phyloP scores from a whole-genome alignment of 2,329 filamentous ascomycete species.

The Fusarium tjaetaba region DNA sequence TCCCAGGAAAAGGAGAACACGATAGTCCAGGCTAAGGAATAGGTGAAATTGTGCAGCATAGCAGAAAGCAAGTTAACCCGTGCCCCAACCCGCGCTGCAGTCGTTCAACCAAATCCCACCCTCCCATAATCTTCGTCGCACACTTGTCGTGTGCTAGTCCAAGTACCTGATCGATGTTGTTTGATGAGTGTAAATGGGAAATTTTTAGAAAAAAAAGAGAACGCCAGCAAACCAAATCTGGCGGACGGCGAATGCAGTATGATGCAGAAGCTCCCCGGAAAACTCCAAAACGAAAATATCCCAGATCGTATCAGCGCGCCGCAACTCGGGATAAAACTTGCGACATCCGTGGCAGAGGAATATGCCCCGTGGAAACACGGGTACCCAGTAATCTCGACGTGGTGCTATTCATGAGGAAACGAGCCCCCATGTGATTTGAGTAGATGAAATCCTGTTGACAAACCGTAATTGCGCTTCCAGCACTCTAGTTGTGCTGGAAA shows the following conservation, averaged over 20 bases:
- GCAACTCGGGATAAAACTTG: conserved; percentile 20
- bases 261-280: conserved; percentile 34
- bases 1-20: conserved; percentile 18
- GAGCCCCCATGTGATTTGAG: conserved; percentile 19
- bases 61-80: conserved; percentile 45
- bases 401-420: conserved; percentile 3
- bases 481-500: conserved; percentile 62
- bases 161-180: conserved; percentile 31
- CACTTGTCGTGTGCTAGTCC: conserved; percentile 23
- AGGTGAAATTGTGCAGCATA: conserved; percentile 45
- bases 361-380: not conserved
- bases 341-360: conserved; percentile 16
- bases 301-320: conserved; percentile 28
- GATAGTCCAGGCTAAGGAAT: conserved; percentile 32
- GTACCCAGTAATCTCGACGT: conserved; percentile 13
- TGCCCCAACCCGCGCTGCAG: conserved; percentile 42
- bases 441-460: conserved; percentile 20
- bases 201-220: conserved; percentile 20
- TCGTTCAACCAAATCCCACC: conserved; percentile 37
- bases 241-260: conserved; percentile 39
- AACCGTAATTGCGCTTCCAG: conserved; percentile 12
- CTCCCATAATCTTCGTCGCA: conserved; percentile 34
- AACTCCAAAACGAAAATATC: conserved; percentile 44
- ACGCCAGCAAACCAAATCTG: conserved; percentile 37
- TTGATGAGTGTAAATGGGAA: conserved; percentile 25